phyloP scores from a whole-genome alignment of 108 stramenopile genomes.

The Epithemia pelagica region DNA sequence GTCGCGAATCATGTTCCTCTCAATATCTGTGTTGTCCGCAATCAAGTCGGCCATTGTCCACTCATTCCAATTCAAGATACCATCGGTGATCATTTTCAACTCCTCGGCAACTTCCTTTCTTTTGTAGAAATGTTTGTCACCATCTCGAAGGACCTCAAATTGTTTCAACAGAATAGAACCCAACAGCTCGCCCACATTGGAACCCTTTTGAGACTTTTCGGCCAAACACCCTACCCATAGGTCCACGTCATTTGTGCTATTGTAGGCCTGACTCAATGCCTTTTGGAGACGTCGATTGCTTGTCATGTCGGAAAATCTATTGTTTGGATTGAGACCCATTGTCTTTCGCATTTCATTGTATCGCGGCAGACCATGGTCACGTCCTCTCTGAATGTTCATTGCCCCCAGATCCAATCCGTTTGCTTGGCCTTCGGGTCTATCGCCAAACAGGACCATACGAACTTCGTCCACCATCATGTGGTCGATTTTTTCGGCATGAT shows the following conservation, averaged over 20 bases:
- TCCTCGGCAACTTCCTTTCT: no score
- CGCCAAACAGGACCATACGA: neutral
- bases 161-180: neutral
- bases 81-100: no score
- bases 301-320: neutral
- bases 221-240: neutral
- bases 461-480: neutral
- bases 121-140: neutral
- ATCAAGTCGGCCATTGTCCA: no score
- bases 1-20: no score
- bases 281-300: neutral
- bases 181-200: neutral
- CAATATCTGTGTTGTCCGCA: no score
- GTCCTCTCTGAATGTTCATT: conserved; percentile 23
- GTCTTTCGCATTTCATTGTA: conserved; percentile 22
- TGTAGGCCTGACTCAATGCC: neutral
- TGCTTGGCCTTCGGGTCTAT: neutral
- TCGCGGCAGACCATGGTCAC: conserved; percentile 22
- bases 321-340: neutral
- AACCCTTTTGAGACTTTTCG: neutral
- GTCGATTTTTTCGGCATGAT: neutral
- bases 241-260: neutral
- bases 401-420: neutral
- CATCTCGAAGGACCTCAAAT: neutral
- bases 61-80: no score